phyloP scores from a whole-genome alignment of 2,329 filamentous ascomycete species.

The Scortechinia acanthostroma region DNA sequence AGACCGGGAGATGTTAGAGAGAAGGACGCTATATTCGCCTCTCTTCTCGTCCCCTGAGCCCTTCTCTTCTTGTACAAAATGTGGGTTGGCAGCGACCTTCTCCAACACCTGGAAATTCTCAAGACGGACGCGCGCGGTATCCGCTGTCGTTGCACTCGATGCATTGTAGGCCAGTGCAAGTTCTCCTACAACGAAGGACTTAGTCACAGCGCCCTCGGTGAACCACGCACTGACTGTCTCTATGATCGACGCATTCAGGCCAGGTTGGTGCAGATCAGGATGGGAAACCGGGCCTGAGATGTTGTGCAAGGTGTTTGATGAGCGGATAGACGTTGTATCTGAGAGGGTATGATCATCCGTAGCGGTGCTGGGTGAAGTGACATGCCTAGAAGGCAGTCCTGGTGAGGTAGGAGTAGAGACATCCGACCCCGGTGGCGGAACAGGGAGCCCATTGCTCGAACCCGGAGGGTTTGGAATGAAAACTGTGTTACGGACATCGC shows the following conservation, averaged over 20 bases:
- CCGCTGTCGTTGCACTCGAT: slow-evolving; percentile 21
- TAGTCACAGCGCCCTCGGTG: slow-evolving; percentile 43
- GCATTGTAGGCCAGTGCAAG: slow-evolving; percentile 52
- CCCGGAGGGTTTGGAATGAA: slow-evolving; percentile 38
- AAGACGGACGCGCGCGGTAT: slow-evolving; percentile 43
- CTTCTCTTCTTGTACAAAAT: slow-evolving; percentile 34
- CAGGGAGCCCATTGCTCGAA: slow-evolving; percentile 10
- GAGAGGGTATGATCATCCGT: slow-evolving; percentile 40
- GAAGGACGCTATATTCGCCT: slow-evolving; percentile 47
- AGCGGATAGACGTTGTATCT: slow-evolving; percentile 56
- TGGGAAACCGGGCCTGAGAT: slow-evolving; percentile 44
- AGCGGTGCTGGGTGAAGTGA: slow-evolving; percentile 15
- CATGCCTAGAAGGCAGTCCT: slow-evolving; percentile 10
- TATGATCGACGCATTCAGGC: slow-evolving; percentile 54
- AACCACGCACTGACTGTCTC: slow-evolving; percentile 58
- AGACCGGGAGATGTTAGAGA: slow-evolving; percentile 43
- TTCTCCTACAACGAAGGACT: slow-evolving; percentile 53
- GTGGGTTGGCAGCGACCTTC: slow-evolving; percentile 59
- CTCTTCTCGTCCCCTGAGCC: slow-evolving; percentile 20
- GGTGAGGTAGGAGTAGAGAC: slow-evolving; percentile 6
- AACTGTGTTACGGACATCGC: slow-evolving; percentile 57
- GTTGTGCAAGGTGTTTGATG: slow-evolving; percentile 51
- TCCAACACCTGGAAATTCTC: slow-evolving; percentile 55
- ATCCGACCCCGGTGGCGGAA: slow-evolving; percentile 7
- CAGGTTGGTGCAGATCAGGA: slow-evolving; percentile 49